Evolutionary conservation across 2,329 filamentous ascomycete genomes (phyloP), one percentile per base, ranked within the genome.

Genomic region (Claviceps citrina): DNA sequence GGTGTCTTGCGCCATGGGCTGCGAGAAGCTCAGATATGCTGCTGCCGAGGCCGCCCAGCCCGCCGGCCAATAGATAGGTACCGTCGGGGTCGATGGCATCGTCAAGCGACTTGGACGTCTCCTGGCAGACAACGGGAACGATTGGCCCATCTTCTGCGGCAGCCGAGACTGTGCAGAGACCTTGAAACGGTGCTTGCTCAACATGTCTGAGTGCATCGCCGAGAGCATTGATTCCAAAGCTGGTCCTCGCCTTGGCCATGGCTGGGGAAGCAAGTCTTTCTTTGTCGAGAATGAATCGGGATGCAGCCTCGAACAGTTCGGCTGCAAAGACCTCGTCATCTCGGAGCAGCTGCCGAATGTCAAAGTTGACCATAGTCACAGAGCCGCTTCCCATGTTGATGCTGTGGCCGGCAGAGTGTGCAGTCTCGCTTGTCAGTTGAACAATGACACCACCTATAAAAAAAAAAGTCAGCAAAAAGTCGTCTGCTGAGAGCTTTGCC

Each of bases 61-160:
- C 71, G 13, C 75, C 75, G 4, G 65, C 62, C 3, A 78, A 53
- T 2, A 78, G 49, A 41, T 78, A 78, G 1, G 70, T 68, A 0
- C 55, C 60, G 6, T 61, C 51, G 1, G 47, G 40, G 3, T 60
- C 58, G 32, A 67, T 49, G 5, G 43, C 47, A 3, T 61, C 54
- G 1, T 42, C 31, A 5, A 64, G 51, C 1, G 49, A 37, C 30
- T 48, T 55, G 25, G 49, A 43, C 1, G 30, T 28, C 26, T 47
- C 47, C n/a, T 46, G 41, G 12, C 45, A 42, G 7, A 48, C 41
- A 5, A 56, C 52, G 0, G 46, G 43, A 5, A 60, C 54, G 5
- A 36, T 33, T 3, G 37, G 42, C 0, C 45, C 39, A 2, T 42
- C 24, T 8, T 39, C 16, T 7, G 44, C 38, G 4, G n/a, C 16